Evolutionary conservation across 2,329 filamentous ascomycete species (phyloP).

Genomic region (Hypoxylon sp.): DNA sequence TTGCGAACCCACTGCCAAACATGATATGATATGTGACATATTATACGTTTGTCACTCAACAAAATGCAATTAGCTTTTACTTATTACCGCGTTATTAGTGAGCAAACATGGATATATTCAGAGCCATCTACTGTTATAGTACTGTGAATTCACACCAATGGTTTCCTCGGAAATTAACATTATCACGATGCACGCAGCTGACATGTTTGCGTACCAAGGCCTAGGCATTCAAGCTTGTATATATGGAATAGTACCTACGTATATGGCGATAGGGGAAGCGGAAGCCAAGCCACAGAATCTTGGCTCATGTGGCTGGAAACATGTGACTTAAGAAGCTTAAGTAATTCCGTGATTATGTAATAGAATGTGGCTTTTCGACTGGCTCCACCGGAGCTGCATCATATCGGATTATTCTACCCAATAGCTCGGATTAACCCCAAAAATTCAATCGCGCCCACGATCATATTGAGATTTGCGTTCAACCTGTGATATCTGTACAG

Average conservation of each 20-base stretch:
- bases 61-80: constrained; percentile 10
- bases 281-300: constrained; percentile 11
- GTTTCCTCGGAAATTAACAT: not conserved
- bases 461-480: constrained; percentile 21
- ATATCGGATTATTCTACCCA: constrained; percentile 31
- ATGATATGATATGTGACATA: not conserved
- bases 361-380: not conserved
- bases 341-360: constrained; percentile 10
- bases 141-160: constrained; percentile 1
- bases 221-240: not conserved
- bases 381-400: constrained; percentile 6
- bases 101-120: constrained; percentile 30
- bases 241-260: constrained; percentile 24
- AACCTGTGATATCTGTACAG: constrained; percentile 15
- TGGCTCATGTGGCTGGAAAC: not conserved
- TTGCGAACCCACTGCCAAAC: constrained; percentile 25
- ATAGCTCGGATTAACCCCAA: constrained; percentile 48
- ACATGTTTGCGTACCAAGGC: constrained; percentile 8
- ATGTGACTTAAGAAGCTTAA: too few species aligned
- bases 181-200: constrained; percentile 1
- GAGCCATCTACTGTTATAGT: not conserved
- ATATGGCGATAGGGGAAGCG: constrained; percentile 16
- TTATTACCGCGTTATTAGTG: not conserved
- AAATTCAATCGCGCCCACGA: constrained; percentile 48
- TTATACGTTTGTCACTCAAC: constrained; percentile 19